Evolutionary conservation across 2,329 filamentous ascomycete species (phyloP).

Genomic region (Akanthomyces lecanii): DNA sequence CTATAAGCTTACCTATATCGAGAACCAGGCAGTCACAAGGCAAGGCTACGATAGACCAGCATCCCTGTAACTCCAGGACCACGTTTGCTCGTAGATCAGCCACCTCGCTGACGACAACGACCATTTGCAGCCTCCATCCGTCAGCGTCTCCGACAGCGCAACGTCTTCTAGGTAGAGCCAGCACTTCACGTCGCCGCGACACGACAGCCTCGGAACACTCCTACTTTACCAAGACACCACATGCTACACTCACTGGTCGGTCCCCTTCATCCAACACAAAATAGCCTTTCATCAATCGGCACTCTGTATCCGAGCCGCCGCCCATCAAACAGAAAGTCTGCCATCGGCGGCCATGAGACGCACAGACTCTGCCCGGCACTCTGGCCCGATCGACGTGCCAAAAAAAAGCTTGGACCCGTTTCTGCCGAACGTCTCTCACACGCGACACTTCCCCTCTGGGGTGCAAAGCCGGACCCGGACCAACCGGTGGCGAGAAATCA

Average conservation of each 20-base stretch:
- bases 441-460: background rate
- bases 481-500: background rate
- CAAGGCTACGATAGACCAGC: too few relatives aligned
- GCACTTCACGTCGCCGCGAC: background rate
- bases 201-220: background rate
- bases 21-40: background rate
- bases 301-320: background rate
- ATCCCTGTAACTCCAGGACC: background rate
- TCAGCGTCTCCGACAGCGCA: background rate
- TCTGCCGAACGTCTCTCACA: background rate
- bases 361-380: constrained; percentile 3
- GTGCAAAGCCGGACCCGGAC: background rate
- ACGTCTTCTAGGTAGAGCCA: background rate
- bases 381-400: constrained; percentile 9
- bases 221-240: background rate
- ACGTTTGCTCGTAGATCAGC: background rate
- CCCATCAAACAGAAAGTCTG: background rate
- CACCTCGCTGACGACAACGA: background rate
- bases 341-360: background rate
- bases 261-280: background rate
- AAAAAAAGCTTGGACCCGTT: background rate
- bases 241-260: background rate
- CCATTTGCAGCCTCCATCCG: background rate
- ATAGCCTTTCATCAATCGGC: constrained; percentile 3
- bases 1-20: background rate